These are phyloP conservation scores for Nakazawaea anatomiae DNA, from an alignment of 805 yeast genomes.

Conservation along the genomic window DNA sequence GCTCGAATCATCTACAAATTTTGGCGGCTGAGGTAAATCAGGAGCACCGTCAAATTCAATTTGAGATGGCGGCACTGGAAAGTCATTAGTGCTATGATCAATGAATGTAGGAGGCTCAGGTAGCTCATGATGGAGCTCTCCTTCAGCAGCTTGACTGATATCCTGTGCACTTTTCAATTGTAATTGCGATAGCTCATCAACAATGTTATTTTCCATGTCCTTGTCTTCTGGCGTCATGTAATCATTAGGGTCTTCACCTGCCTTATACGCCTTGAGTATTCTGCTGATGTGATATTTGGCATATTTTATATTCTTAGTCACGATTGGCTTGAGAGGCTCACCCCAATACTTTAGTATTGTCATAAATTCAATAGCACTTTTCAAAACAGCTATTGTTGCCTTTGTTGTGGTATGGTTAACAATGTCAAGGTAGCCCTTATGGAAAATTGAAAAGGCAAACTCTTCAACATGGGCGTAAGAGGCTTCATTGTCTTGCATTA, in stretches of 20 bases:
- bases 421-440: constrained; percentile 43
- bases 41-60: background rate
- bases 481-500: constrained; percentile 50
- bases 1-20: background rate
- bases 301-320: constrained; percentile 41
- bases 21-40: background rate
- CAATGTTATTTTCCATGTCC: constrained; percentile 5
- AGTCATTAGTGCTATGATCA: background rate
- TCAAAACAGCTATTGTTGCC: constrained; percentile 43
- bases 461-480: constrained; percentile 48
- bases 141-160: too few relatives aligned
- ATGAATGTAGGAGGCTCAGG: constrained; percentile 1
- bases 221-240: constrained; percentile 33
- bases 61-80: background rate
- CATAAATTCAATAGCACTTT: constrained; percentile 50
- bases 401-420: constrained; percentile 34
- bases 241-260: constrained; percentile 55
- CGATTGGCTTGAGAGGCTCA: constrained; percentile 19
- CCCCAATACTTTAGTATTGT: constrained; percentile 43
- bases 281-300: constrained; percentile 60
- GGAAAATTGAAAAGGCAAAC: constrained; percentile 56
- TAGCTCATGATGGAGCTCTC: background rate
- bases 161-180: background rate
- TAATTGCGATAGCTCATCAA: background rate
- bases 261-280: constrained; percentile 41